Percentiles rank a stretch among this genome's conserved stretches.
Evolutionary conservation across 148 eudicot genomes (phyloP).

Genomic region (Amaranthus cruentus): DNA sequence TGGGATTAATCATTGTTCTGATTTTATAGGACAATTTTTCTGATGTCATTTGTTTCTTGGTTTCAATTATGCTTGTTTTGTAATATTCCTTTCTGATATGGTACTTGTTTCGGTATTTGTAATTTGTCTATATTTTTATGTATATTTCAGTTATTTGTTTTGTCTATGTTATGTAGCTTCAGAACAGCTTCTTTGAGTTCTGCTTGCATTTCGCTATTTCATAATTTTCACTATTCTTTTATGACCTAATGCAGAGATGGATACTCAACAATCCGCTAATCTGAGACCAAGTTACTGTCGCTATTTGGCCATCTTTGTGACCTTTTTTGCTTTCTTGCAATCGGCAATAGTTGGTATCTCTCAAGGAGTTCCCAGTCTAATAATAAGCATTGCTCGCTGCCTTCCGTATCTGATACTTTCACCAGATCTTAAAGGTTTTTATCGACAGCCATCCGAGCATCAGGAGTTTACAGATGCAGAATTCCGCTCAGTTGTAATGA

Average conservation of each 20-base stretch:
- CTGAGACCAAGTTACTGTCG: conserved; percentile 20
- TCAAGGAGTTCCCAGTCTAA: conserved; percentile 15
- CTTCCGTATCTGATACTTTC: conserved; percentile 16
- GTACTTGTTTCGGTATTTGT: no score
- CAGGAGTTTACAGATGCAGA: conserved; percentile 26
- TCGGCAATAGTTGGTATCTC: conserved; percentile 21
- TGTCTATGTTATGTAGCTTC: neutral
- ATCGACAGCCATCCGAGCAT: conserved; percentile 22
- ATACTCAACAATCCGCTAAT: conserved; percentile 10
- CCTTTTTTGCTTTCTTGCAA: conserved; percentile 21
- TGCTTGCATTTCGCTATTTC: neutral
- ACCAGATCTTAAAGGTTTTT: conserved; percentile 19
- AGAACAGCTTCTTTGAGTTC: neutral
- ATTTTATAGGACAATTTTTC: no score
- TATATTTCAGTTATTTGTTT: no score
- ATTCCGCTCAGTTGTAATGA: conserved; percentile 31
- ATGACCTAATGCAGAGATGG: conserved; percentile 25
- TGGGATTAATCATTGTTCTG: no score
- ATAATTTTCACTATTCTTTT: conserved; percentile 14
- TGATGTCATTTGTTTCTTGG: no score
- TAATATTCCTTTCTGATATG: no score
- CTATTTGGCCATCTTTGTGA: conserved; percentile 27
- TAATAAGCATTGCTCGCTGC: conserved; percentile 12
- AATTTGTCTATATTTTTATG: no score
- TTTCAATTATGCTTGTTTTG: no score